These are phyloP conservation scores for Podospora pseudopauciseta DNA, from an alignment of 495 filamentous ascomycete genomes.

Conservation along the genomic window DNA sequence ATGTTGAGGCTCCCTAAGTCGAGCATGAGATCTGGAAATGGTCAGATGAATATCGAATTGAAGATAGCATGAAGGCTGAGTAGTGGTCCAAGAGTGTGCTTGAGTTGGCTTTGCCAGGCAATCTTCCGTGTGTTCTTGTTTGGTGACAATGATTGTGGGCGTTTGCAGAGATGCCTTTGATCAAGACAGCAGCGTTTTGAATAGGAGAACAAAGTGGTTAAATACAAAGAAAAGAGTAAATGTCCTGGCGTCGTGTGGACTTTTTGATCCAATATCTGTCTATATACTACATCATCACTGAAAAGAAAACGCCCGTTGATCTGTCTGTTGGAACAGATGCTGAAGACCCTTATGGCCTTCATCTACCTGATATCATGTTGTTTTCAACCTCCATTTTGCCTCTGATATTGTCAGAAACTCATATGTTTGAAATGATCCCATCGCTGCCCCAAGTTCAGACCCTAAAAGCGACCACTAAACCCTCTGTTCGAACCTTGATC, in stretches of 20 bases:
- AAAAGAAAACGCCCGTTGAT: neutral
- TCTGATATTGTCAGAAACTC: neutral
- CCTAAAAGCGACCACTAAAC: neutral
- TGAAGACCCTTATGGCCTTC: neutral
- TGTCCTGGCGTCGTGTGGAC: neutral
- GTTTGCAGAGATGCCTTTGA: neutral
- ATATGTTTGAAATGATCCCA: neutral
- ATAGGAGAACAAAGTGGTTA: neutral
- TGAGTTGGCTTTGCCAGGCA: neutral
- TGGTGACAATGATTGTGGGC: neutral
- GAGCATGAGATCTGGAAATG: neutral
- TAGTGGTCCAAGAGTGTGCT: neutral
- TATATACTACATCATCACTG: neutral
- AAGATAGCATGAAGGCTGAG: neutral
- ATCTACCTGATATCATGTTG: neutral
- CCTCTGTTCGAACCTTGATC: neutral
- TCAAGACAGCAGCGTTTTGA: neutral
- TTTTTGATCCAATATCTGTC: neutral
- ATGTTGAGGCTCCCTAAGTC: too few species aligned
- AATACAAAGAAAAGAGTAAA: neutral
- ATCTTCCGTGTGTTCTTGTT: neutral
- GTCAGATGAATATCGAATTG: too few species aligned
- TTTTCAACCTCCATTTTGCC: neutral
- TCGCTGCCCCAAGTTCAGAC: neutral
- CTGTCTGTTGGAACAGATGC: neutral